Percentiles rank a stretch among this genome's conserved stretches.
Evolutionary conservation across 768 basidiomycete genomes (phyloP).

Genomic region (Mycena latifolia): DNA sequence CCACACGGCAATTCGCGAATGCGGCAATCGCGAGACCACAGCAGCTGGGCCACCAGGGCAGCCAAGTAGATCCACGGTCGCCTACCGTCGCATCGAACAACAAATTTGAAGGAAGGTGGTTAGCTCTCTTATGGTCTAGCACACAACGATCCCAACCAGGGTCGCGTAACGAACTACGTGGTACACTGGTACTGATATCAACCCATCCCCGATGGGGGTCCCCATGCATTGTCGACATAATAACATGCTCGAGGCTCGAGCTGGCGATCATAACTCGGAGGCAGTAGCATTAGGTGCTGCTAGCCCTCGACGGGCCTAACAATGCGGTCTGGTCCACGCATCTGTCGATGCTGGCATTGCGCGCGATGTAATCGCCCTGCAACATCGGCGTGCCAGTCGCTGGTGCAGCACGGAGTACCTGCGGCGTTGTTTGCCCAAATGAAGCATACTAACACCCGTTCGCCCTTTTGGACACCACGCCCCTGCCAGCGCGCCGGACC

Average conservation of each 20-base stretch:
- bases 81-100: no score
- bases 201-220: conserved; percentile 2
- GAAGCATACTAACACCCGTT: conserved; percentile 22
- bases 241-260: no score
- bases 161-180: not conserved
- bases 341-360: conserved; percentile 1
- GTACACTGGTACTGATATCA: not conserved
- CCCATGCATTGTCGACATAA: no score
- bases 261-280: no score
- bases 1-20: not conserved
- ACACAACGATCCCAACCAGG: not conserved
- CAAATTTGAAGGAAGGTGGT: no score
- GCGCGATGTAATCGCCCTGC: conserved; percentile 23
- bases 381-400: conserved; percentile 18
- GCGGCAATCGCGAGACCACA: conserved; percentile 1
- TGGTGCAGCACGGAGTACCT: not conserved
- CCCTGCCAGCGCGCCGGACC: conserved; percentile 21
- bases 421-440: conserved; percentile 12
- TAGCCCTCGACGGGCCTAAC: conserved; percentile 7
- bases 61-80: no score
- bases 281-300: conserved; percentile 14
- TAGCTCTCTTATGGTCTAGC: no score
- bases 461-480: conserved; percentile 22
- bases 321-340: not conserved
- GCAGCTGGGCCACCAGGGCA: no score